Conservation (phyloP, 176 grass and related monocot species). For the Zea luxurians region DNA sequence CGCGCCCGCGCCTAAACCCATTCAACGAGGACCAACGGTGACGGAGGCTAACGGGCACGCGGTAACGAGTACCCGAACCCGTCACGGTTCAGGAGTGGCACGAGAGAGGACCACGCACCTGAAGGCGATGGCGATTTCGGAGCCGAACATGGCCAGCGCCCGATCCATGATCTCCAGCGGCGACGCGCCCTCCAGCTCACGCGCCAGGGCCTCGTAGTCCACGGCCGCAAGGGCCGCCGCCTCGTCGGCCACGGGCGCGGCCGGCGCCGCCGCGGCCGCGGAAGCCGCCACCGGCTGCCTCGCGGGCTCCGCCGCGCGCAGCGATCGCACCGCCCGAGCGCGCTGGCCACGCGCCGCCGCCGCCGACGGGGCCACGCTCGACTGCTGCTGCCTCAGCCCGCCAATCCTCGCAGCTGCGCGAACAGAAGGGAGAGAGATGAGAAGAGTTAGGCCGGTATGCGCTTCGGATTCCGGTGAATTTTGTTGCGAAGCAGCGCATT, state of each 20-base stretch:
- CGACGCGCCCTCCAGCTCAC: slow-evolving; percentile 68
- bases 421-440: not conserved
- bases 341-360: slow-evolving; percentile 41
- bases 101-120: slow-evolving; percentile 42
- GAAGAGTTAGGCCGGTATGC: not conserved
- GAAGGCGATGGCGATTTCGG: slow-evolving; percentile 95
- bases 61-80: not conserved
- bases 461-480: not conserved
- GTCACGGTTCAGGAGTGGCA: not conserved
- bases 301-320: slow-evolving; percentile 55
- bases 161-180: slow-evolving; percentile 92
- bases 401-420: slow-evolving; percentile 52
- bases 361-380: slow-evolving; percentile 26
- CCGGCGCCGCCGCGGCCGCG: slow-evolving; percentile 30
- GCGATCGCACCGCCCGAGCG: slow-evolving; percentile 49
- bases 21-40: not conserved
- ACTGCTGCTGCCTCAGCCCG: slow-evolving; percentile 36
- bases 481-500: not conserved
- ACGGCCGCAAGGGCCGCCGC: not conserved
- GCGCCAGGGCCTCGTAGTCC: slow-evolving; percentile 69
- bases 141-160: slow-evolving; percentile 79
- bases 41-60: not conserved
- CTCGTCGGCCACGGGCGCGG: slow-evolving; percentile 36
- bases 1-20: not conserved
- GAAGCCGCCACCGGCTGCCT: slow-evolving; percentile 51